These are phyloP conservation scores for Suillus subluteus DNA, from an alignment of 768 basidiomycete species.

Conservation along the genomic window DNA sequence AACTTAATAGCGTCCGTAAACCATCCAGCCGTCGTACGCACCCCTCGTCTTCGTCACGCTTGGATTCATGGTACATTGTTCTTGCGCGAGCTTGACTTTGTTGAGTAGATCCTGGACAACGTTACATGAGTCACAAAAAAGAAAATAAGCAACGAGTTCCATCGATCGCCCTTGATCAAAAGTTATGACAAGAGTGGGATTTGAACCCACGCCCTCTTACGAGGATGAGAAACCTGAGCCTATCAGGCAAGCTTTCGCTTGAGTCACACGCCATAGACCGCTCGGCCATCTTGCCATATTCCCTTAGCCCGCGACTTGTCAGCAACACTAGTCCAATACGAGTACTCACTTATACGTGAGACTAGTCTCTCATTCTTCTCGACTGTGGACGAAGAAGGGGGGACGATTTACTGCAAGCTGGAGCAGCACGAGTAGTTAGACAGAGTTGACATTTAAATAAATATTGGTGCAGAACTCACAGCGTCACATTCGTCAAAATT, in stretches of 20 bases:
- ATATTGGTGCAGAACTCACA: background rate
- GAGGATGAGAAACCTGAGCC: slow-evolving; percentile 36
- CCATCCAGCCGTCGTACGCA: too few relatives aligned
- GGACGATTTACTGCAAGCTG: background rate
- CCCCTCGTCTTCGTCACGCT: too few relatives aligned
- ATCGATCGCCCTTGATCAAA: slow-evolving; percentile 8
- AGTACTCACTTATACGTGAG: background rate
- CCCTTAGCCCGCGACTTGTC: background rate
- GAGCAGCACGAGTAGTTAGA: background rate
- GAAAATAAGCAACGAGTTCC: too few relatives aligned
- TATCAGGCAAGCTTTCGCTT: slow-evolving; percentile 38
- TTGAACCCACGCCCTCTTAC: slow-evolving; percentile 46
- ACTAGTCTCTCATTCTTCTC: background rate
- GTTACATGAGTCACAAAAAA: too few relatives aligned
- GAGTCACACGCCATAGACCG: slow-evolving; percentile 68
- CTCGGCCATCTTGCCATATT: slow-evolving; percentile 58
- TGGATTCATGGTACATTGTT: background rate
- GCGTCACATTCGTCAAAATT: background rate
- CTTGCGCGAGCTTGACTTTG: background rate
- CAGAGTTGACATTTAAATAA: background rate
- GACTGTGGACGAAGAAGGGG: background rate
- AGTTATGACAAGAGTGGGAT: slow-evolving; percentile 45
- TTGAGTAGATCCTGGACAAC: too few relatives aligned
- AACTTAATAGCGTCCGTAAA: too few relatives aligned
- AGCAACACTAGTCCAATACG: background rate